A percentile compares a stretch with the other conserved stretches of the same genome.
Evolutionary conservation across 2,329 filamentous ascomycete species (phyloP).

Genomic region (Diplodia mutila): DNA sequence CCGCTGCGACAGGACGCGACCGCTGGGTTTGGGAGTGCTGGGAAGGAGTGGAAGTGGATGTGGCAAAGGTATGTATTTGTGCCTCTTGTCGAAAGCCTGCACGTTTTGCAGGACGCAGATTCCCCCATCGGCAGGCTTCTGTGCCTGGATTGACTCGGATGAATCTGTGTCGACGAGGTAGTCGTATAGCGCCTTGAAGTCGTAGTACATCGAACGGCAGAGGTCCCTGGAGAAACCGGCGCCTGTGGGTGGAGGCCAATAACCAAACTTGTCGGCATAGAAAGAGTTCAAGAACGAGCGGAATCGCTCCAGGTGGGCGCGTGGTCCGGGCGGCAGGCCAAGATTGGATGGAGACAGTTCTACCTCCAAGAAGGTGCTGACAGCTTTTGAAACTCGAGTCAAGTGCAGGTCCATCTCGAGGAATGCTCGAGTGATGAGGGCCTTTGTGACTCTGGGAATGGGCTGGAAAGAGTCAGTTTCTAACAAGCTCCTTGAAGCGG

Average conservation of each 20-base stretch:
- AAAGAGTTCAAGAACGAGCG: constrained; percentile 68
- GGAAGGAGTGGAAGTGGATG: constrained; percentile 72
- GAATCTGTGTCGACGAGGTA: constrained; percentile 69
- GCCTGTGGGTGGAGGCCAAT: constrained; percentile 66
- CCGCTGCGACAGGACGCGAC: constrained; percentile 39
- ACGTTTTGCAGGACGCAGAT: constrained; percentile 73
- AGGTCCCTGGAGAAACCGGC: constrained; percentile 61
- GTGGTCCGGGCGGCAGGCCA: constrained; percentile 63
- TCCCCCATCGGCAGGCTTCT: constrained; percentile 64
- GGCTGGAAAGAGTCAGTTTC: constrained; percentile 32
- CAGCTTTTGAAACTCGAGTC: constrained; percentile 52
- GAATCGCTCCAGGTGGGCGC: constrained; percentile 73
- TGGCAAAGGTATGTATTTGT: constrained; percentile 62
- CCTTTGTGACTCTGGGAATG: constrained; percentile 59
- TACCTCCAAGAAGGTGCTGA: constrained; percentile 71
- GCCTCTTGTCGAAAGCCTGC: constrained; percentile 65
- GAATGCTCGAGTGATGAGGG: constrained; percentile 66
- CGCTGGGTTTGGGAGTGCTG: constrained; percentile 35
- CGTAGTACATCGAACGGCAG: constrained; percentile 65
- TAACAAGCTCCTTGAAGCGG: not conserved
- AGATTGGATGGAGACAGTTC: constrained; percentile 69
- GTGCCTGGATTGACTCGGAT: constrained; percentile 54
- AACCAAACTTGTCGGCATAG: constrained; percentile 69
- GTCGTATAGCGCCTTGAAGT: constrained; percentile 73
- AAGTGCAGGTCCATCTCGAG: constrained; percentile 69